phyloP scores from a whole-genome alignment of 2,329 filamentous ascomycete genomes.

The Ilyonectria destructans region DNA sequence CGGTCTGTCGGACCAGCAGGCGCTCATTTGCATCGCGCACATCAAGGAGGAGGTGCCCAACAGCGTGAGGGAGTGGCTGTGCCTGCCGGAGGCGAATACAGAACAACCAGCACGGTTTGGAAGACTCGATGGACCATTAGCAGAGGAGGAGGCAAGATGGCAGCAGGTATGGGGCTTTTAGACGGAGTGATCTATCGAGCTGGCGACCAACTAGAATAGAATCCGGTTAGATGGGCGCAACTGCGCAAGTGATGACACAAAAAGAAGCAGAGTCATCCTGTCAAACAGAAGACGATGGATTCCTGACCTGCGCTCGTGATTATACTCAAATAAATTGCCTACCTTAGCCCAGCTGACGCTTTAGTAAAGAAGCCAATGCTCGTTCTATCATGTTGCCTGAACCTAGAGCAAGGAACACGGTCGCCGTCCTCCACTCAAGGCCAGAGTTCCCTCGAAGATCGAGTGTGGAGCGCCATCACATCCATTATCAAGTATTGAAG shows the following conservation, averaged over 20 bases:
- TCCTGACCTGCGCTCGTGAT: background rate
- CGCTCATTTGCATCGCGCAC: conserved; percentile 93
- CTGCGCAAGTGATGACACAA: background rate
- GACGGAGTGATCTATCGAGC: background rate
- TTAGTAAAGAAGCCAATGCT: no score
- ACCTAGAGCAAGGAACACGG: no score
- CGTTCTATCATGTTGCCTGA: no score
- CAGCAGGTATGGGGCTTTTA: conserved; percentile 74
- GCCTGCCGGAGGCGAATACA: conserved; percentile 83
- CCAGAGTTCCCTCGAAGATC: no score
- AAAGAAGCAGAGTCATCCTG: background rate
- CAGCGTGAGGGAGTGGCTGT: conserved; percentile 87
- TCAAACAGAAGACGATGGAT: background rate
- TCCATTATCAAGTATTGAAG: no score
- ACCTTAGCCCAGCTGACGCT: no score
- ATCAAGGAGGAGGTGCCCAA: conserved; percentile 91
- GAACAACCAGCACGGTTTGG: conserved; percentile 76
- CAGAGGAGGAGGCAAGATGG: conserved; percentile 73
- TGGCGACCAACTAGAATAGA: background rate
- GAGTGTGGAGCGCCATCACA: no score
- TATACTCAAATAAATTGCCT: background rate
- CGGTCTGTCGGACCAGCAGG: conserved; percentile 81
- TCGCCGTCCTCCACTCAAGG: no score
- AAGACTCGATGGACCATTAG: conserved; percentile 73
- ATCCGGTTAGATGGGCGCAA: background rate